phyloP scores from a whole-genome alignment of 768 basidiomycete genomes.

The Termitomyces sp. region DNA sequence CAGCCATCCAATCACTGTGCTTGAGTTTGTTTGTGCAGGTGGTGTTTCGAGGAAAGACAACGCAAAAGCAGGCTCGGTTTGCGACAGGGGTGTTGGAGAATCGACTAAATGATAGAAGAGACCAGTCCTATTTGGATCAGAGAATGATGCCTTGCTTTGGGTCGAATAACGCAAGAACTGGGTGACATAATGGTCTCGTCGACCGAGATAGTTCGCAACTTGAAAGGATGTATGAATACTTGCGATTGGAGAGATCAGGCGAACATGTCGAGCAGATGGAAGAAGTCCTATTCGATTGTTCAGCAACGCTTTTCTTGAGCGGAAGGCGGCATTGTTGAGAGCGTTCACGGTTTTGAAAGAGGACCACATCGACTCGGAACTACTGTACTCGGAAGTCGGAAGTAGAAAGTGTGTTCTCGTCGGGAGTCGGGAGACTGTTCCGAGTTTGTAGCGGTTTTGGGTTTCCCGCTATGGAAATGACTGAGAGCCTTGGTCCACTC shows the following conservation, averaged over 20 bases:
- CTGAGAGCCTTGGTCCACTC: no score
- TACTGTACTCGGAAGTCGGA: neutral
- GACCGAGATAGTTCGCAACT: neutral
- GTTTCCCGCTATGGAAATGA: no score
- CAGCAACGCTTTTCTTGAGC: neutral
- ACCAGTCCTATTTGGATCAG: constrained; percentile 57
- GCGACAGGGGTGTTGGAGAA: constrained; percentile 44
- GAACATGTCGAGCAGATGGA: neutral
- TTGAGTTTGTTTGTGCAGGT: constrained; percentile 39
- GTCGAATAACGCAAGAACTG: neutral
- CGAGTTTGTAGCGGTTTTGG: no score
- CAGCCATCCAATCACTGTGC: constrained; percentile 63
- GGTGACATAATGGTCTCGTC: neutral
- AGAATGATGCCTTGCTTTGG: constrained; percentile 3
- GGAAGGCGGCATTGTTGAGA: neutral
- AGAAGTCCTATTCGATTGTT: neutral
- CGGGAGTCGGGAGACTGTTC: neutral
- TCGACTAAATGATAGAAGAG: constrained; percentile 64
- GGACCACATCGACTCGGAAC: neutral
- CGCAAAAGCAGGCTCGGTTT: constrained; percentile 46
- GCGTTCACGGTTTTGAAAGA: neutral
- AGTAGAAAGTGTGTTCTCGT: neutral
- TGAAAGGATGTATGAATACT: neutral
- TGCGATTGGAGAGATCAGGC: neutral
- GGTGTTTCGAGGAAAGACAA: constrained; percentile 53